These are phyloP conservation scores for Lactarius sp. DNA, from an alignment of 768 basidiomycete species.

Conservation along the genomic window DNA sequence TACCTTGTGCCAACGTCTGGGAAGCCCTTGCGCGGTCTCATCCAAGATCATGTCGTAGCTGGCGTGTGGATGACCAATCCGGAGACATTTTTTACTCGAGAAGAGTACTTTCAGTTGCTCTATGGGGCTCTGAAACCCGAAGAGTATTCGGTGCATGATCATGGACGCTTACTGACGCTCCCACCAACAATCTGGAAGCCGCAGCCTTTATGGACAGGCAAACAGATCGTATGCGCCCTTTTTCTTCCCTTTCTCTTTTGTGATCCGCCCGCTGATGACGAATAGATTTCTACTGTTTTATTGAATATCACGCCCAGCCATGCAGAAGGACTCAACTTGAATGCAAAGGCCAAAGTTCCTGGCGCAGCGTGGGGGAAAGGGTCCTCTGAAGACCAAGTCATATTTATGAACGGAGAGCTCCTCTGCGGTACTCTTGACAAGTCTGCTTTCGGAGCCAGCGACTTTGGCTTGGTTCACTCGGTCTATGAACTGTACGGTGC, in stretches of 20 bases:
- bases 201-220: slow-evolving; percentile 90
- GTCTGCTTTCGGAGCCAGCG: slow-evolving; percentile 92
- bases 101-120: slow-evolving; percentile 93
- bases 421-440: slow-evolving; percentile 95
- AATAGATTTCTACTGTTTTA: slow-evolving; percentile 88
- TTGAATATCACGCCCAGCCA: slow-evolving; percentile 83
- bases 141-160: slow-evolving; percentile 52
- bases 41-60: slow-evolving; percentile 98
- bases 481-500: slow-evolving; percentile 94
- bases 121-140: slow-evolving; percentile 94
- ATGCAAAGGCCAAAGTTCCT: slow-evolving; percentile 85
- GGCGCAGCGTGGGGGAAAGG: slow-evolving; percentile 79
- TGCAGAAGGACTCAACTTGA: slow-evolving; percentile 77
- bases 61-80: slow-evolving; percentile 99
- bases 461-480: slow-evolving; percentile 95
- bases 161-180: slow-evolving; percentile 67
- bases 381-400: slow-evolving; percentile 75
- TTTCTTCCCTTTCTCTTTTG: neutral
- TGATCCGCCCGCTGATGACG: neutral
- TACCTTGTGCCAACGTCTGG: slow-evolving; percentile 99
- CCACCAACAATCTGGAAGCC: slow-evolving; percentile 95
- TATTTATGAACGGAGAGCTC: slow-evolving; percentile 90
- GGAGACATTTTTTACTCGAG: slow-evolving; percentile 89
- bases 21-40: slow-evolving; percentile 93
- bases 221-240: slow-evolving; percentile 71